Conservation (phyloP, 73 alveolate genomes). For the Paramecium sonneborni region DNA sequence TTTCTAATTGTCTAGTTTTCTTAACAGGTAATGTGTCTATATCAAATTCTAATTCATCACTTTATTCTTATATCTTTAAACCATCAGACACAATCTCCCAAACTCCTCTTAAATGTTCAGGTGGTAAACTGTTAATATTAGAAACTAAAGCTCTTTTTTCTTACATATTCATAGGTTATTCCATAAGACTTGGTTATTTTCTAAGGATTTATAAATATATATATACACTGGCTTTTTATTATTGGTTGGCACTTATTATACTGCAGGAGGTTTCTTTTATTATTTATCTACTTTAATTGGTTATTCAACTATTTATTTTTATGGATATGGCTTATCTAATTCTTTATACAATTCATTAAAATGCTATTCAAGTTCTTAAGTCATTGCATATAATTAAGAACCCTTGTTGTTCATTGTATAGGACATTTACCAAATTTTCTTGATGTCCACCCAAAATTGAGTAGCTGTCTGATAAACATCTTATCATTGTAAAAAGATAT, state of each 20-base stretch:
- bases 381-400: conserved; percentile 52
- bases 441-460: conserved; percentile 44
- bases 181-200: conserved; percentile 40
- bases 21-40: conserved; percentile 62
- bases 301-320: background rate
- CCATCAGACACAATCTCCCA: conserved; percentile 68
- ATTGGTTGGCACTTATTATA: background rate
- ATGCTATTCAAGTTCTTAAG: conserved; percentile 24
- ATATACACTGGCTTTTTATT: background rate
- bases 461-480: conserved; percentile 31
- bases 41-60: conserved; percentile 67
- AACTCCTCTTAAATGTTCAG: conserved; percentile 65
- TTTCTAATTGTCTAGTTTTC: conserved; percentile 62
- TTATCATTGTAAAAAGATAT: background rate
- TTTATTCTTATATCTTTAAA: conserved; percentile 33
- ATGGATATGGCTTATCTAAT: conserved; percentile 6
- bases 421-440: conserved; percentile 49
- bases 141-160: conserved; percentile 59
- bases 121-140: conserved; percentile 48
- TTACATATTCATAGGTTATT: conserved; percentile 59
- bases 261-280: background rate
- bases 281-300: background rate
- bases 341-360: conserved; percentile 38
- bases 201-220: background rate
- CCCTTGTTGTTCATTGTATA: conserved; percentile 49